Evolutionary conservation across 257 asterid genomes (phyloP), one percentile per base, ranked within the genome.

Genomic region (Solanum peruvianum): DNA sequence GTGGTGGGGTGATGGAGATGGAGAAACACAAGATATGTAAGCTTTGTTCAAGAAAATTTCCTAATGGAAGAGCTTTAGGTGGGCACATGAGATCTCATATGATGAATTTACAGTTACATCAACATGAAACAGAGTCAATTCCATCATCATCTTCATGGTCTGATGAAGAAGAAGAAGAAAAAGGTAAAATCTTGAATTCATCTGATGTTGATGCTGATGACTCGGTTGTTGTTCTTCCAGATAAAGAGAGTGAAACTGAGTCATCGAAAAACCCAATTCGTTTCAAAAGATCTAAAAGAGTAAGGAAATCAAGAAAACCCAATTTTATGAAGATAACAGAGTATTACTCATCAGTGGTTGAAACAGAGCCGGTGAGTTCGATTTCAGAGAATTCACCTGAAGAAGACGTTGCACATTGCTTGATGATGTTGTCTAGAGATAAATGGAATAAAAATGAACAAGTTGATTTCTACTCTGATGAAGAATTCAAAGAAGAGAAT

Each of bases 11-110:
- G 67, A 29, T 12, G 13, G 27, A 2, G 7, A 96, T 94, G 99
- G 97, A 94, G 92, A 92, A 89, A n/a, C 92, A 94, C 89, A 92
- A 92, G 85, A 16, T 42, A 31, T 97, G 99, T 91, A 95, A 91
- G 45, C 90, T 95, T 44, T 97, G 99, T 87, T 91, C 85, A 56
- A 91, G 94, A 83, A 91, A 56, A 39, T 97, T 95, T 42, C 90
- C 89, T n/a, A 94, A 91, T 89, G 98, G 99, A 0, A 94, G 93
- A 88, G 98, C 99, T 88, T 82, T 96, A 11, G 99, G 99, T 42
- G 98, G 98, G 14, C 99, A 96, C 91, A 94, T 94, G 99, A 96
- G 98, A 94, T 96, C 97, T 67, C 99, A 96, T 90, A 89, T 92
- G 92, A 90, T 91, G 94, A 89, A 86, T 87, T 90, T 87, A 23